A percentile compares a stretch with the other conserved stretches of the same genome.
Conservation (phyloP, 306 rosid species). For the Trifolium repens region DNA sequence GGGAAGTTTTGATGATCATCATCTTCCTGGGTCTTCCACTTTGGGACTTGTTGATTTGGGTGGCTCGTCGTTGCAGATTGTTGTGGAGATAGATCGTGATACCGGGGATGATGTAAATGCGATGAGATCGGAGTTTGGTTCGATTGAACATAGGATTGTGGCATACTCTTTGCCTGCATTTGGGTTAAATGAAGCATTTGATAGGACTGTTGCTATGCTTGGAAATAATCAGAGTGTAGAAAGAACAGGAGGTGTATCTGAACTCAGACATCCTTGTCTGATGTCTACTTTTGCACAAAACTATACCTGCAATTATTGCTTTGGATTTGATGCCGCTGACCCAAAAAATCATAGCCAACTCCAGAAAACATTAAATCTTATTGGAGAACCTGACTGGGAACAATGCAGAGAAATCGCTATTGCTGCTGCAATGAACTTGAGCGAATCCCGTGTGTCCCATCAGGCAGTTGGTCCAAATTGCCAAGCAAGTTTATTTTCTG, state of each 20-base stretch:
- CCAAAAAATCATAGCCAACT: slow-evolving; percentile 42
- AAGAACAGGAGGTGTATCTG: slow-evolving; percentile 29
- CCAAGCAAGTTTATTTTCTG: slow-evolving; percentile 44
- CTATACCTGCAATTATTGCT: slow-evolving; percentile 55
- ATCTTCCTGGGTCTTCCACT: slow-evolving; percentile 43
- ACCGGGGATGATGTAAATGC: slow-evolving; percentile 46
- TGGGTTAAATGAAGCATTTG: slow-evolving; percentile 88
- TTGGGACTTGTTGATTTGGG: slow-evolving; percentile 88
- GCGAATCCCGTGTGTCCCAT: slow-evolving; percentile 47
- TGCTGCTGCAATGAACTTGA: slow-evolving; percentile 72
- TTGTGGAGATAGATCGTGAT: slow-evolving; percentile 55
- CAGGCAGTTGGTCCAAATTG: slow-evolving; percentile 45
- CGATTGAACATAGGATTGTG: slow-evolving; percentile 51
- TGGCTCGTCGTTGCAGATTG: slow-evolving; percentile 86
- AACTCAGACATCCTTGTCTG: slow-evolving; percentile 77
- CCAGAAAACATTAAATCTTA: slow-evolving; percentile 47
- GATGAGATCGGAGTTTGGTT: slow-evolving; percentile 61
- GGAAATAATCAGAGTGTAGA: slow-evolving; percentile 45
- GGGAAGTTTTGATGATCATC: slow-evolving; percentile 54
- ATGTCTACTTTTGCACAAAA: slow-evolving; percentile 59
- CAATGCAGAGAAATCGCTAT: slow-evolving; percentile 65
- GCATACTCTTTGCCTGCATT: slow-evolving; percentile 70
- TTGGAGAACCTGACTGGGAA: slow-evolving; percentile 76
- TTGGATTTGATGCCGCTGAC: slow-evolving; percentile 24
- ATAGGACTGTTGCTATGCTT: slow-evolving; percentile 63